A percentile compares a stretch with the other conserved stretches of the same genome.
These are phyloP conservation scores for Phlyctochytrium arcticum DNA, from an alignment of 192 early-diverging fungal species.

Conservation along the genomic window DNA sequence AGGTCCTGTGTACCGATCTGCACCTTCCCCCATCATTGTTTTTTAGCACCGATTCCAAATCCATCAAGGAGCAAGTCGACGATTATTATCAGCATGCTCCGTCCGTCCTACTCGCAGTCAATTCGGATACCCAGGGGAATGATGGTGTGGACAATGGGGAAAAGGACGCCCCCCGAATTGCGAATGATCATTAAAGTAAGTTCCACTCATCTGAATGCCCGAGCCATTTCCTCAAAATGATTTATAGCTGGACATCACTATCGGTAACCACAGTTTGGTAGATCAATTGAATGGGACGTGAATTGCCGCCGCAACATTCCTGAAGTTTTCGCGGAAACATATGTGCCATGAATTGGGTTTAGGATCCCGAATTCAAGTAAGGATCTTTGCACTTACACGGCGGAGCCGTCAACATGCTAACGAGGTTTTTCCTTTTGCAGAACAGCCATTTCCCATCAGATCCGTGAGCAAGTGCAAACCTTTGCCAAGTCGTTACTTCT, in stretches of 20 bases:
- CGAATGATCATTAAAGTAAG: conserved; percentile 72
- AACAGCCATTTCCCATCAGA: conserved; percentile 86
- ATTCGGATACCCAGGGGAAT: conserved; percentile 36
- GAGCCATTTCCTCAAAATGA: not conserved
- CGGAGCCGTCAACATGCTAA: not conserved
- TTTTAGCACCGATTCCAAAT: conserved; percentile 57
- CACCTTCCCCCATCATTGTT: conserved; percentile 62
- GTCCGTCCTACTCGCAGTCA: conserved; percentile 3
- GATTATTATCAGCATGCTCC: conserved; percentile 58
- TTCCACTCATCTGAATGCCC: not conserved
- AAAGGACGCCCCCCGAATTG: conserved; percentile 51
- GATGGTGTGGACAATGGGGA: conserved; percentile 26
- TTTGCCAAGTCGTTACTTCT: conserved; percentile 80
- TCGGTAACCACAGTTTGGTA: conserved; percentile 75
- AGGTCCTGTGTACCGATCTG: conserved; percentile 79
- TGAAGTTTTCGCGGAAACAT: conserved; percentile 81
- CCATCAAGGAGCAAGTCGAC: conserved; percentile 86
- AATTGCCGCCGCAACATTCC: conserved; percentile 71
- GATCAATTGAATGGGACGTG: conserved; percentile 98
- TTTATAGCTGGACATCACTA: conserved; percentile 74
- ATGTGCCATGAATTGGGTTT: conserved; percentile 73
- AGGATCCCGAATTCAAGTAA: conserved; percentile 81
- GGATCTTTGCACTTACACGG: not conserved
- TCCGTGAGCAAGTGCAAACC: conserved; percentile 88
- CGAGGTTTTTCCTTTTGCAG: conserved; percentile 30